phyloP scores from a whole-genome alignment of 2,329 filamentous ascomycete species.

The Tolypocladium tundrense region DNA sequence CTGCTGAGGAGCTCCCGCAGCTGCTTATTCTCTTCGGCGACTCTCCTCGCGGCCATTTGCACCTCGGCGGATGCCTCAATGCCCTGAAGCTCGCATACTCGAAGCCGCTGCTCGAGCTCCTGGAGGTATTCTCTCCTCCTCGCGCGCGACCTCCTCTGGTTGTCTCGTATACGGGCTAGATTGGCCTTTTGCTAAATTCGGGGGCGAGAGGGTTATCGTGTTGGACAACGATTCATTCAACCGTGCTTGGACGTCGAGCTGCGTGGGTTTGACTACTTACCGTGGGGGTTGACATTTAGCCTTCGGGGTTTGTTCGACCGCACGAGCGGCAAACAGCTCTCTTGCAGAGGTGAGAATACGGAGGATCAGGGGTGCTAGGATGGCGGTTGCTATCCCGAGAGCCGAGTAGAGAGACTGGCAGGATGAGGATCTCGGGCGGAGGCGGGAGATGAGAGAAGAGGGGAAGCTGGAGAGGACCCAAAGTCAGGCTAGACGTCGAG shows the following conservation, averaged over 20 bases:
- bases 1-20: slow-evolving; percentile 48
- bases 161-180: slow-evolving; percentile 56
- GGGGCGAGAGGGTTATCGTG: background rate
- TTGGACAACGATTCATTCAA: background rate
- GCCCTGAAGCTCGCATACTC: slow-evolving; percentile 53
- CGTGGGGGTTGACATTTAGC: slow-evolving; percentile 12
- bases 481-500: background rate
- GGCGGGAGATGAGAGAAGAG: background rate
- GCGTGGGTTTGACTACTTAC: slow-evolving; percentile 6
- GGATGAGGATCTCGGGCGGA: background rate
- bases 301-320: background rate
- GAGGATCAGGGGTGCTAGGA: background rate
- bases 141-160: slow-evolving; percentile 66
- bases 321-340: background rate
- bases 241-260: background rate
- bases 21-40: slow-evolving; percentile 59
- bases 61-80: slow-evolving; percentile 62
- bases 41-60: slow-evolving; percentile 56
- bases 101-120: slow-evolving; percentile 53
- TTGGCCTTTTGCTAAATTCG: slow-evolving; percentile 25
- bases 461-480: background rate
- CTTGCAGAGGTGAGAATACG: background rate
- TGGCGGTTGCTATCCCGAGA: background rate
- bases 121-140: slow-evolving; percentile 63
- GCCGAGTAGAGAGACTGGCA: background rate